Percentiles rank a stretch among this genome's conserved stretches.
Conservation (phyloP, 192 early-diverging fungal genomes). For the Coemansia sp. region DNA sequence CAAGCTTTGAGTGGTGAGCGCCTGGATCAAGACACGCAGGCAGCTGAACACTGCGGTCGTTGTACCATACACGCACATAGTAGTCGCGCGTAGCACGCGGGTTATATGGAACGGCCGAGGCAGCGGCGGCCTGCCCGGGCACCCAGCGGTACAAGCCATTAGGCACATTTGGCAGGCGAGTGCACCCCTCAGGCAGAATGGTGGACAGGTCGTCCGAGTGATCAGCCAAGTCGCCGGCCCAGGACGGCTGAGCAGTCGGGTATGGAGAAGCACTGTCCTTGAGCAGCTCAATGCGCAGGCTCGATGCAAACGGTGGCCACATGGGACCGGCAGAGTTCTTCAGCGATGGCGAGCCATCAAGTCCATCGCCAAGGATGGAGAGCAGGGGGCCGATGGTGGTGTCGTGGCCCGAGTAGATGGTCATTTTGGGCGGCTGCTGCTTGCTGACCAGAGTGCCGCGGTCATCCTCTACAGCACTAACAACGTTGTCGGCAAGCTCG, state of each 20-base stretch:
- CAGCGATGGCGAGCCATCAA: not conserved
- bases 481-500: conserved; percentile 33
- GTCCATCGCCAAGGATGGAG: conserved; percentile 25
- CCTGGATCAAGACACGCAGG: conserved; percentile 49
- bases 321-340: not conserved
- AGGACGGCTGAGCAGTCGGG: conserved; percentile 24
- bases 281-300: conserved; percentile 47
- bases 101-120: not conserved
- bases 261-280: conserved; percentile 28
- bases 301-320: conserved; percentile 44
- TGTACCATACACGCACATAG: conserved; percentile 54
- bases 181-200: conserved; percentile 23
- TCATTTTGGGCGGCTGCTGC: conserved; percentile 18
- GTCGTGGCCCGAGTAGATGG: conserved; percentile 55
- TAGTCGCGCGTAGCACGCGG: conserved; percentile 51
- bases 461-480: conserved; percentile 30
- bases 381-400: conserved; percentile 44
- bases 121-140: not conserved
- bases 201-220: conserved; percentile 9
- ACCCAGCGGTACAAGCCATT: conserved; percentile 36
- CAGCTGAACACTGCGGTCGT: conserved; percentile 35
- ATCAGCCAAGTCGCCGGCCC: conserved; percentile 41
- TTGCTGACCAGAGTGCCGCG: conserved; percentile 5
- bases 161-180: conserved; percentile 29
- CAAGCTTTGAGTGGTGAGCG: conserved; percentile 37